Evolutionary conservation across 768 basidiomycete genomes (phyloP).

Genomic region (Sistotremastrum niveocremeum): DNA sequence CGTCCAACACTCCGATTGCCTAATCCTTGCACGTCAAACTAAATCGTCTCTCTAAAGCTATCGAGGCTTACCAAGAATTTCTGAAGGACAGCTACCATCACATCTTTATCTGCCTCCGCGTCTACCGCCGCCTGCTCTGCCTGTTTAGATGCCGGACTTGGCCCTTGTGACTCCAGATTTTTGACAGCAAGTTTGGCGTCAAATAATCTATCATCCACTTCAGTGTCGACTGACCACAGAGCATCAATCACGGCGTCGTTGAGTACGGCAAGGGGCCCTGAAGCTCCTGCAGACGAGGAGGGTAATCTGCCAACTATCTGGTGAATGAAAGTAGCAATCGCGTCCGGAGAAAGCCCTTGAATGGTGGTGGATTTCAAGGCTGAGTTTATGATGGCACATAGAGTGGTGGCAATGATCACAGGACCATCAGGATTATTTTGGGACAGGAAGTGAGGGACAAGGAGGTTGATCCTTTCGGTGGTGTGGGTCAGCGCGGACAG

Average conservation of each 20-base stretch:
- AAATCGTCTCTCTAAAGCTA: neutral
- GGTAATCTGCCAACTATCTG: too few relatives aligned
- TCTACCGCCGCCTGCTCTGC: constrained; percentile 29
- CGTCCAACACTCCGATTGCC: constrained; percentile 44
- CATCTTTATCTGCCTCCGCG: constrained; percentile 51
- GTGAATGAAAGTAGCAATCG: too few relatives aligned
- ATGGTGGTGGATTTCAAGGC: too few relatives aligned
- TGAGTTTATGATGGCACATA: too few relatives aligned
- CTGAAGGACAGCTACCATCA: constrained; percentile 43
- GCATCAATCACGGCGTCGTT: constrained; percentile 67
- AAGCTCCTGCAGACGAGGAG: too few relatives aligned
- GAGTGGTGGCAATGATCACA: too few relatives aligned
- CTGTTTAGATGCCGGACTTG: constrained; percentile 2
- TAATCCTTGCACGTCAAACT: constrained; percentile 14
- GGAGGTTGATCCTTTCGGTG: too few relatives aligned
- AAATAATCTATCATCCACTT: constrained; percentile 54
- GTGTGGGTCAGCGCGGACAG: too few relatives aligned
- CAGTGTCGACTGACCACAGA: constrained; percentile 68
- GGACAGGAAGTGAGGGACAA: too few relatives aligned
- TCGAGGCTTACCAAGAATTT: constrained; percentile 36
- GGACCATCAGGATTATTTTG: too few relatives aligned
- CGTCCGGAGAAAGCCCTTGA: too few relatives aligned
- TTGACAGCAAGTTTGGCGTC: constrained; percentile 37
- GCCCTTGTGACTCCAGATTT: constrained; percentile 17
- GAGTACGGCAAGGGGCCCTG: constrained; percentile 20